Evolutionary conservation across 208 protist genomes (phyloP), one percentile per base, ranked within the genome.

Genomic region (Trypanosomatidae sp.): DNA sequence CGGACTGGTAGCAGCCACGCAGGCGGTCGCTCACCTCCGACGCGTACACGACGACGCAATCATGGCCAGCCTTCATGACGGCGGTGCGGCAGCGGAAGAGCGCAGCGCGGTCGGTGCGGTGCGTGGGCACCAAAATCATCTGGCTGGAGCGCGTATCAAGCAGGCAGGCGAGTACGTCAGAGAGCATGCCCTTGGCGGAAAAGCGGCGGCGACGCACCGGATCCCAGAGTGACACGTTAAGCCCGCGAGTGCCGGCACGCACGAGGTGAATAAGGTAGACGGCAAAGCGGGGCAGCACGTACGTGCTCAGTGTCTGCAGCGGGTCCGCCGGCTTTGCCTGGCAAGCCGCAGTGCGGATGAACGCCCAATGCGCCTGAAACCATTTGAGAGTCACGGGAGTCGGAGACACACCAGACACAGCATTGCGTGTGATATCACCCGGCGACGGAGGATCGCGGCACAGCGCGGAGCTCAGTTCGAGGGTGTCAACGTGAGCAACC

Each of bases 181-280:
- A 94, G 52, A 96, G 82, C 88, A 96, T 94, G 10, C 91, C 91
- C 64, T 93, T 93, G 10, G 88, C 86, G 1, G 73, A 71, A 72
- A 85, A 91, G 50, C 87, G 87, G 44, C 80, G 82, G 19, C 73
- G 79, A 2, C 77, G 80, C 49, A 85, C 64, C 15, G 86, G 84
- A 53, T 92, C 80, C 81, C 83, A 96, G 8, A 94, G 67, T 4
- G 84, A 82, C 30, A 94, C 69, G 69, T 90, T 93, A 33, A 96
- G 81, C 46, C 84, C 85, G 7, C 85, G 87, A 36, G 89, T 84
- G 28, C 91, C 91, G 0, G 89, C 82, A 3, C 81, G 84, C 25
- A 96, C 91, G n/a, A 96, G 73, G 65, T 96, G 91, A n/a, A 96
- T 82, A 5, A 96, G 80, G 58, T 87, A 91, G 12, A 96, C 85